Evolutionary conservation across 2,329 filamentous ascomycete genomes (phyloP).

Genomic region (Alternaria sp.): DNA sequence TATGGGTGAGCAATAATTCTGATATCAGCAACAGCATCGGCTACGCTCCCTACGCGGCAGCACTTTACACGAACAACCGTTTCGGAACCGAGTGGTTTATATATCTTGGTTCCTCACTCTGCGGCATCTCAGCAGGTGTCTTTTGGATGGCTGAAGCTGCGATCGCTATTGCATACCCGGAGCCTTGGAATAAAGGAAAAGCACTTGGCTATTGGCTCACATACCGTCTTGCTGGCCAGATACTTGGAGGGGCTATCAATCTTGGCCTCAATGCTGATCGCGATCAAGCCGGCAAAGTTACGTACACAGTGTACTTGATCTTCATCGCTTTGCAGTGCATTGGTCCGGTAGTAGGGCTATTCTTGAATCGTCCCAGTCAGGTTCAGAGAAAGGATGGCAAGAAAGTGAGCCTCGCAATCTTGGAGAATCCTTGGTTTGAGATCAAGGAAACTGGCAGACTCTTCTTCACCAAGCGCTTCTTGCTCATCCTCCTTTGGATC

Average conservation of each 20-base stretch:
- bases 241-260: conserved; percentile 76
- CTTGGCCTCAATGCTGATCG: conserved; percentile 70
- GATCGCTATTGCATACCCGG: conserved; percentile 76
- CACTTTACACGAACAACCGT: conserved; percentile 74
- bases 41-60: conserved; percentile 76
- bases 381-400: conserved; percentile 73
- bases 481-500: conserved; percentile 73
- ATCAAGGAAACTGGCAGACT: conserved; percentile 66
- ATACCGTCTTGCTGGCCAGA: conserved; percentile 69
- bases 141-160: conserved; percentile 82
- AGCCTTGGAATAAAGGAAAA: conserved; percentile 61
- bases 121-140: conserved; percentile 74
- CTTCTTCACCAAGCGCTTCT: conserved; percentile 69
- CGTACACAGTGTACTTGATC: conserved; percentile 72
- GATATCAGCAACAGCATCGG: conserved; percentile 59
- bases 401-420: conserved; percentile 67
- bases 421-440: conserved; percentile 66
- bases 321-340: conserved; percentile 76
- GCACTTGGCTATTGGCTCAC: conserved; percentile 73
- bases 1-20: neutral
- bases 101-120: conserved; percentile 72
- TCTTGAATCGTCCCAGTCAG: conserved; percentile 68
- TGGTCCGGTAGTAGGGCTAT: conserved; percentile 70
- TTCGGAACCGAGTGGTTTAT: conserved; percentile 75
- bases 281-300: conserved; percentile 69